Base-by-base conservation (phyloP, 208 protist genomes). In the Naegleria gruberi region DNA sequence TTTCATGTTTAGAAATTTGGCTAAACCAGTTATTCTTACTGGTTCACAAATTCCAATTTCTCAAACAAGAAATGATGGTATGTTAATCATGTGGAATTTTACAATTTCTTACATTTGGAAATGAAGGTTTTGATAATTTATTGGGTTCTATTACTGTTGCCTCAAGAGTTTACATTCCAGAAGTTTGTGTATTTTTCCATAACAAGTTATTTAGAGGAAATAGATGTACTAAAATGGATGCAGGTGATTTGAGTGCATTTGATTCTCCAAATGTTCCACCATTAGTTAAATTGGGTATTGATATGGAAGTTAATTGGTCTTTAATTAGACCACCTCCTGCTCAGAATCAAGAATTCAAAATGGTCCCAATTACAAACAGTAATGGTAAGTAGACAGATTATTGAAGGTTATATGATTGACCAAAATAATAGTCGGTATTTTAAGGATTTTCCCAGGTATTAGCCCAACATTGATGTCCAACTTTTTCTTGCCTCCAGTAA, bases 141-240 rank as follows among this genome's bases (percentile, higher is more conserved):
- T 42, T 92, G 23, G 91, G 90, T 44, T 90, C 91, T 7, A 82
- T 92, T 7, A 90, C 89, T 8, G 41, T 90, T 45, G 87, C 90
- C 4, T 51, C 17, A 10, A 89, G 42, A 37, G 57, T 94, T 5
- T 92, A 95, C 46, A 96, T 98, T 43, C 95, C 94, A 41, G 97
- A 99, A 90, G 98, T 99, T 34, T 96, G 95, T 90, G 77, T 99
- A 45, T 99, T 98, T 92, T 99, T 99, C 92, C 95, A 97, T 91
- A 95, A 98, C 88, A 91, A 93, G 74, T 93, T 99, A 40, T 92
- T 97, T 30, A 94, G 98, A 55, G 98, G 97, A 15, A 98, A 98
- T 92, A 94, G 98, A 43, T 95, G 94, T 46, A 89, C 88, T 34
- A 99, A 99, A 91, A 89, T 97, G 0, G 91, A 95, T 74, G 93